A percentile compares a stretch with the other conserved stretches of the same genome.
Conservation (phyloP, 1,284 basidiomycete species). For the Inonotus obliquus region DNA sequence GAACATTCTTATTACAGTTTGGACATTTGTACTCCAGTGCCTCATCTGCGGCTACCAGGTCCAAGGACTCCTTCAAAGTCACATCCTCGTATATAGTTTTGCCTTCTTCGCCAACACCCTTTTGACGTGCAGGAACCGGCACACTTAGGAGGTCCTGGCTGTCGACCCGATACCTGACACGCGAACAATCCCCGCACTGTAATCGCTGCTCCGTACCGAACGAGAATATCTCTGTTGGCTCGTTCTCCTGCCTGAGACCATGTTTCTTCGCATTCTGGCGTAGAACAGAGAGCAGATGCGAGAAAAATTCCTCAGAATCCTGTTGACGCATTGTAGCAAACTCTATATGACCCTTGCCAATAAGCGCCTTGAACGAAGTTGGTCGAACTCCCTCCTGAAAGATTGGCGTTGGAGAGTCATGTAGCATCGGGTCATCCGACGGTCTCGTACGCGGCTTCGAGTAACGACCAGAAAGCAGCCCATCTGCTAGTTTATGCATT, state of each 20-base stretch:
- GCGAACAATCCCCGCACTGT: constrained; percentile 76
- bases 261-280: constrained; percentile 60
- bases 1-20: constrained; percentile 56
- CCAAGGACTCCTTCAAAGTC: constrained; percentile 64
- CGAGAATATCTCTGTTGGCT: constrained; percentile 74
- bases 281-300: constrained; percentile 71
- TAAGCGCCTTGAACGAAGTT: constrained; percentile 80
- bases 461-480: constrained; percentile 90
- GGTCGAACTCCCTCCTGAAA: constrained; percentile 91
- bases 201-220: constrained; percentile 86
- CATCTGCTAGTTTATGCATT: constrained; percentile 90
- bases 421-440: constrained; percentile 33
- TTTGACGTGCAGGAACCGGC: constrained; percentile 65
- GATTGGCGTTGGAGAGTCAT: constrained; percentile 42
- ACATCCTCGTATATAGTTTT: constrained; percentile 71
- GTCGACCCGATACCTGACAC: constrained; percentile 89
- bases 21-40: constrained; percentile 70
- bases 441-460: constrained; percentile 50
- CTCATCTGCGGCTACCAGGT: constrained; percentile 62
- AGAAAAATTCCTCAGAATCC: constrained; percentile 94
- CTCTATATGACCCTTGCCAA: constrained; percentile 92
- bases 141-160: constrained; percentile 75
- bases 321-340: constrained; percentile 98
- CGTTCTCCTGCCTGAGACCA: constrained; percentile 31
- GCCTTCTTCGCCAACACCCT: constrained; percentile 51